Base-by-base conservation (phyloP, 2,329 filamentous ascomycete genomes). In the Cordyceps farinosa region DNA sequence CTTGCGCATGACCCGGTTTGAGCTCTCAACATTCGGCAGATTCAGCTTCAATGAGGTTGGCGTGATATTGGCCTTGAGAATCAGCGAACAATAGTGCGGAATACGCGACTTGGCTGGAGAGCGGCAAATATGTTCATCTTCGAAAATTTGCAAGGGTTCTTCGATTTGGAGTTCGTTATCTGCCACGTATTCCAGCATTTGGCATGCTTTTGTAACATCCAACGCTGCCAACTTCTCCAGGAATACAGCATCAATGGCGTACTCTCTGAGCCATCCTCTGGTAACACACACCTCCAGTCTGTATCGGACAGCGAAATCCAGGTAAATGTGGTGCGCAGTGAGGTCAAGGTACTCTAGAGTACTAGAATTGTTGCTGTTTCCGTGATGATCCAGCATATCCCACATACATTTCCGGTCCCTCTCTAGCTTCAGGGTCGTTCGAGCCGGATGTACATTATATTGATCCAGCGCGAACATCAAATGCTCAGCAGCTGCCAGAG, bases 271-370 rank as follows among this genome's bases (percentile, higher is more conserved):
- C 30, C 87, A 80, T 0, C 88, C 87, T 34, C 89, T 85, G 0
- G 93, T 96, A n/a, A 98, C 82, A 72, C 94, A 98, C 0, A 92
- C 93, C 73, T 99, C 94, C 0, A 99, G 83, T 72, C 97, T 92
- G 71, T 98, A 99, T 17, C 91, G 85, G 1, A 97, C 85, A 1
- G 86, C 77, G 65, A 92, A 97, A 0, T 85, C 78, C 4, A 94
- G 79, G 36, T 73, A 69, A 11, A 73, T 59, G n/a, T 65, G 56
- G 7, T 64, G 50, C 1, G 62, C 61, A 13, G 65, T 65, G 11
- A 67, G 64, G 11, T 67, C 67, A 5, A 77, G 66, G 4, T 74
- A 69, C 32, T 73, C 69, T 3, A 71, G 65, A 3, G 74, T 70
- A 32, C 72, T 71, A 15, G 65, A 65, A 5, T 64, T 63, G 27